These are phyloP conservation scores for Agrocybe praecox DNA, from an alignment of 768 basidiomycete species.

Conservation along the genomic window DNA sequence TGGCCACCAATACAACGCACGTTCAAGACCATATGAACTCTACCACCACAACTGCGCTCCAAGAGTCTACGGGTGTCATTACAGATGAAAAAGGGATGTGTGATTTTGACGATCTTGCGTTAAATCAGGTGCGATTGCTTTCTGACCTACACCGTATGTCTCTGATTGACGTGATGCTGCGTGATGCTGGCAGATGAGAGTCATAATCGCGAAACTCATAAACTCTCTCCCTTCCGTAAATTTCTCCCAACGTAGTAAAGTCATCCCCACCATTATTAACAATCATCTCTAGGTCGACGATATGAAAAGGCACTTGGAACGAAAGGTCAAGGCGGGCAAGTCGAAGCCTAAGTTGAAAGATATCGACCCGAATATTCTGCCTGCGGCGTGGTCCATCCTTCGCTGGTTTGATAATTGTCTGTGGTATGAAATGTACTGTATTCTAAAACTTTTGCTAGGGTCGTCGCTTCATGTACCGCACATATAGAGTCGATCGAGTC, in stretches of 20 bases:
- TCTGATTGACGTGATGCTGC: background rate
- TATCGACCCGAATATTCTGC: conserved; percentile 46
- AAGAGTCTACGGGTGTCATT: conserved; percentile 4
- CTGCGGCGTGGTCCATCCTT: conserved; percentile 67
- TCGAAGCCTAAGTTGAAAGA: conserved; percentile 57
- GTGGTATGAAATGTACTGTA: background rate
- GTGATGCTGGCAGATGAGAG: conserved; percentile 43
- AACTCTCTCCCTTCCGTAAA: conserved; percentile 51
- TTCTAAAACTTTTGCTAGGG: conserved; percentile 38
- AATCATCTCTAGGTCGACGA: conserved; percentile 42
- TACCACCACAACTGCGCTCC: background rate
- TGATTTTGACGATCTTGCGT: conserved; percentile 53
- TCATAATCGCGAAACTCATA: conserved; percentile 42
- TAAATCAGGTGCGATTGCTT: conserved; percentile 32
- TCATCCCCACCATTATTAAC: background rate
- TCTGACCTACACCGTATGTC: background rate
- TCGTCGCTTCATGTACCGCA: conserved; percentile 73
- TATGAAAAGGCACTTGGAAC: conserved; percentile 61
- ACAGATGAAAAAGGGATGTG: conserved; percentile 39
- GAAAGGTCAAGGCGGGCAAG: conserved; percentile 51
- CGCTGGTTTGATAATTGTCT: conserved; percentile 48
- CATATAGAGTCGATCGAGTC: conserved; percentile 65
- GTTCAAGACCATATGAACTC: background rate
- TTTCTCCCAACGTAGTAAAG: background rate
- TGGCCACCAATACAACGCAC: background rate